Percentiles rank a stretch among this genome's conserved stretches.
Evolutionary conservation across 2,329 filamentous ascomycete species (phyloP).

Genomic region (Microsporum ferrugineum): DNA sequence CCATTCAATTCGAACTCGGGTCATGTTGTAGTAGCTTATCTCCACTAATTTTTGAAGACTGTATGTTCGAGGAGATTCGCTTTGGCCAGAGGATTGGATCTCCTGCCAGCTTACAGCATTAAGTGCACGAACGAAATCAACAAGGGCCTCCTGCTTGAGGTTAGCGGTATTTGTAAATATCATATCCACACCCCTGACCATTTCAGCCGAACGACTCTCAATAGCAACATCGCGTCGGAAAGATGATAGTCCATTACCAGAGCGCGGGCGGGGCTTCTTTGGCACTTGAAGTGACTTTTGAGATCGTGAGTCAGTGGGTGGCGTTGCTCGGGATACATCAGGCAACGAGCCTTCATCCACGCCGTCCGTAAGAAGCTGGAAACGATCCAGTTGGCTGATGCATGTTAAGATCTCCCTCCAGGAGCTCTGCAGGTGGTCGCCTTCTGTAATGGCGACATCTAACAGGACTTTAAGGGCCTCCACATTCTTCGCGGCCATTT

Average conservation of each 20-base stretch:
- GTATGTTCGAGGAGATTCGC: slow-evolving; percentile 90
- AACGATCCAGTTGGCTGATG: slow-evolving; percentile 86
- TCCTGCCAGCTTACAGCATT: slow-evolving; percentile 98
- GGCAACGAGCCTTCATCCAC: slow-evolving; percentile 87
- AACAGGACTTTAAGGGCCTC: slow-evolving; percentile 86
- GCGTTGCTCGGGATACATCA: slow-evolving; percentile 75
- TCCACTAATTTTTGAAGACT: slow-evolving; percentile 96
- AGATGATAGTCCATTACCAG: slow-evolving; percentile 39
- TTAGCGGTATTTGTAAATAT: slow-evolving; percentile 97
- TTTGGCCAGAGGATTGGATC: slow-evolving; percentile 92
- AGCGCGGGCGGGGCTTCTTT: slow-evolving; percentile 40
- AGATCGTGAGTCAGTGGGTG: slow-evolving; percentile 46
- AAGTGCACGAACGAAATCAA: slow-evolving; percentile 83
- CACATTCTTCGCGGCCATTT: slow-evolving; percentile 92
- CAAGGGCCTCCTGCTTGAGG: slow-evolving; percentile 83
- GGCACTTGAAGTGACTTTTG: slow-evolving; percentile 54
- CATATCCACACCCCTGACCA: slow-evolving; percentile 81
- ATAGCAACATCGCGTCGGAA: slow-evolving; percentile 73
- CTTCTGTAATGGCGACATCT: slow-evolving; percentile 85
- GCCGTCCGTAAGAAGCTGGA: slow-evolving; percentile 88
- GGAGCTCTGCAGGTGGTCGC: slow-evolving; percentile 75
- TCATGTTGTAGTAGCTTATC: slow-evolving; percentile 99
- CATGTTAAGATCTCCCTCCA: slow-evolving; percentile 95
- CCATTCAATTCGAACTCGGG: slow-evolving; percentile 95
- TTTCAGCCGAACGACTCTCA: slow-evolving; percentile 84